Evolutionary conservation across 2,329 filamentous ascomycete species (phyloP).

Genomic region (Cryphonectria carpinicola): DNA sequence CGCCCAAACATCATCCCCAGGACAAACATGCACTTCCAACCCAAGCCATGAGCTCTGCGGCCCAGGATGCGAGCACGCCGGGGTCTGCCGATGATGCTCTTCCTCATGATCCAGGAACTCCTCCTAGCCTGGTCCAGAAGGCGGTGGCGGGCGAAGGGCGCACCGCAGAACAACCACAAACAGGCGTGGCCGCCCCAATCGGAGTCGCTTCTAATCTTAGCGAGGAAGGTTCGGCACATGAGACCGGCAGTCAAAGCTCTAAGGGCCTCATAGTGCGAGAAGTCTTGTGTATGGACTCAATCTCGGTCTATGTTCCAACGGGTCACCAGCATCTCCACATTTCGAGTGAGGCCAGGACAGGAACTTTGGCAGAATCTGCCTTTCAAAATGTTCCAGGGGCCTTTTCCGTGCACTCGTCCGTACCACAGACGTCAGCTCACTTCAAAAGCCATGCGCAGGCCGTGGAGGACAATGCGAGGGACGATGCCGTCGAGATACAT

Average conservation of each 20-base stretch:
- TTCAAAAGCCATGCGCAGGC: slow-evolving; percentile 16
- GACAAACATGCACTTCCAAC: background rate
- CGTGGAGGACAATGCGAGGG: slow-evolving; percentile 31
- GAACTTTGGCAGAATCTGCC: slow-evolving; percentile 18
- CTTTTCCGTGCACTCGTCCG: slow-evolving; percentile 55
- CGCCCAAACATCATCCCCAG: slow-evolving; percentile 31
- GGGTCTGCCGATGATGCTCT: background rate
- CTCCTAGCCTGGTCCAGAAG: background rate
- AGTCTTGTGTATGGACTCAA: slow-evolving; percentile 51
- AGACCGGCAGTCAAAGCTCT: slow-evolving; percentile 55
- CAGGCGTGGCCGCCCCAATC: background rate
- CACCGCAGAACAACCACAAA: background rate
- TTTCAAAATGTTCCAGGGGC: slow-evolving; percentile 58
- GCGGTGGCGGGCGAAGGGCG: background rate
- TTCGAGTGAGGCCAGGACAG: slow-evolving; percentile 25
- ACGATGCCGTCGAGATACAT: slow-evolving; percentile 51
- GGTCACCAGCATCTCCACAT: slow-evolving; percentile 50
- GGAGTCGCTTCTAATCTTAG: slow-evolving; percentile 30
- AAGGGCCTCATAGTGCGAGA: slow-evolving; percentile 58
- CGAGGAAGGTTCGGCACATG: slow-evolving; percentile 42
- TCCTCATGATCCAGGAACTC: background rate
- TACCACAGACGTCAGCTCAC: slow-evolving; percentile 23
- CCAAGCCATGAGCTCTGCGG: background rate
- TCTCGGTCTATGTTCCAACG: slow-evolving; percentile 61
- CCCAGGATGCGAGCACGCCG: background rate